Evolutionary conservation across 371 early-diverging fungal genomes (phyloP), one percentile per base, ranked within the genome.

Genomic region (Mortierella sp.): DNA sequence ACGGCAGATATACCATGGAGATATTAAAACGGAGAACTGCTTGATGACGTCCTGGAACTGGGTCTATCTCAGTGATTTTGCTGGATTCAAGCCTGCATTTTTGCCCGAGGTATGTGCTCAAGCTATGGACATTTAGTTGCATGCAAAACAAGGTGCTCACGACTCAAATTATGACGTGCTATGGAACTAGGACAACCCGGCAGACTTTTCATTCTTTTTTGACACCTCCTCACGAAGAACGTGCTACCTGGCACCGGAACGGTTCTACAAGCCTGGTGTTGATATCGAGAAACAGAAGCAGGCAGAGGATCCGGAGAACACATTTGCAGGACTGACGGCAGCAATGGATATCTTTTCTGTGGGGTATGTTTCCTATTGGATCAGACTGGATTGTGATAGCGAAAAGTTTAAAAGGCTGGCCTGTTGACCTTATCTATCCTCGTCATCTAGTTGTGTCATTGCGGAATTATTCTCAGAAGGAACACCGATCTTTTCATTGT

Each of bases 161-260:
- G 17, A 23, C 39, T 19, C 9, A 52, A 34, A 34, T 3, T 6
- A 52, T 15, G 11, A 52, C 24, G 21, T 42, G 1, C 26, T 54
- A 41, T 46, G 24, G 4, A n/a, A 31, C 41, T 64, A 92, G 85
- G 96, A 98, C 73, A 93, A 98, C 65, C 98, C 98, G 0, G 93
- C 95, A 4, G 94, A 97, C 61, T 98, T 95, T 75, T 91, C 94
- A 2, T 97, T 92, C 78, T 97, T 94, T 78, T 98, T 96, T 72
- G 98, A 98, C 78, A 91, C 93, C 12, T 91, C 95, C 0, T 83
- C 88, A 2, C 83, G 97, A 44, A 86, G 96, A 56, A 88, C 89
- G 28, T 97, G 98, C 72, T 97, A 96, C 73, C 81, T 98, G n/a
- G 96, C 97, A 5, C 97, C 98, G 2, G 98, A 98, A 81, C 83